These are phyloP conservation scores for Amphichorda felina DNA, from an alignment of 2,329 filamentous ascomycete genomes.

Conservation along the genomic window DNA sequence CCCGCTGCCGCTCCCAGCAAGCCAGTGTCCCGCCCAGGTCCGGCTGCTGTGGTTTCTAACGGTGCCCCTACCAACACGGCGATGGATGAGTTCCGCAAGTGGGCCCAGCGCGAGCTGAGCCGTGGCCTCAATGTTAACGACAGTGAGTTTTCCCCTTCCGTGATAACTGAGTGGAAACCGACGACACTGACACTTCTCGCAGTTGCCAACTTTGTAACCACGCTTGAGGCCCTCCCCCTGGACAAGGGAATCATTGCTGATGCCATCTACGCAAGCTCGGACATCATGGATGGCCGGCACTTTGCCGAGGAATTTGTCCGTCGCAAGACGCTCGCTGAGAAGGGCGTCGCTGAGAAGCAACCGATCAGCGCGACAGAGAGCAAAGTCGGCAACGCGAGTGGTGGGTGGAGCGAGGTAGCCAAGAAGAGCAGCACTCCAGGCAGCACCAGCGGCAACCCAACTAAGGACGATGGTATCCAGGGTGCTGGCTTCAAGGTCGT, in stretches of 20 bases:
- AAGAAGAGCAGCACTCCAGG: constrained; percentile 61
- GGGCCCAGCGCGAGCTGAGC: constrained; percentile 69
- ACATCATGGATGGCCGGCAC: constrained; percentile 82
- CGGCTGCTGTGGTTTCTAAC: constrained; percentile 23
- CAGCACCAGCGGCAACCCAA: constrained; percentile 16
- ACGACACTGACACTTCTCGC: constrained; percentile 20
- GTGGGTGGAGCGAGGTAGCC: constrained; percentile 93
- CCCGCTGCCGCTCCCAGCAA: constrained; percentile 32
- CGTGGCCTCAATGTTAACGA: constrained; percentile 53
- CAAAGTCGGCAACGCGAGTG: constrained; percentile 27
- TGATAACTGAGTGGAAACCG: not conserved
- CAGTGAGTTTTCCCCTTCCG: constrained; percentile 27
- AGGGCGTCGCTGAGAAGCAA: constrained; percentile 73
- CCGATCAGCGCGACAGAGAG: constrained; percentile 33
- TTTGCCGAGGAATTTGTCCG: constrained; percentile 93
- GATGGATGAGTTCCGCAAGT: constrained; percentile 88
- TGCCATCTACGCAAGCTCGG: constrained; percentile 75
- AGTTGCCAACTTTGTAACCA: constrained; percentile 74
- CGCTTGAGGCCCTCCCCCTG: constrained; percentile 62
- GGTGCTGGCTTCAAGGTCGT: constrained; percentile 77
- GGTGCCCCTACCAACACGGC: constrained; percentile 35
- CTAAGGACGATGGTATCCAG: constrained; percentile 31
- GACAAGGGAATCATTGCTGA: constrained; percentile 80
- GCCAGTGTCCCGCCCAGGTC: constrained; percentile 34
- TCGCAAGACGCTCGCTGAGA: constrained; percentile 85